Evolutionary conservation across 1,139 yeast genomes (phyloP), one percentile per base, ranked within the genome.

Genomic region (Blastobotrys petasosporus): DNA sequence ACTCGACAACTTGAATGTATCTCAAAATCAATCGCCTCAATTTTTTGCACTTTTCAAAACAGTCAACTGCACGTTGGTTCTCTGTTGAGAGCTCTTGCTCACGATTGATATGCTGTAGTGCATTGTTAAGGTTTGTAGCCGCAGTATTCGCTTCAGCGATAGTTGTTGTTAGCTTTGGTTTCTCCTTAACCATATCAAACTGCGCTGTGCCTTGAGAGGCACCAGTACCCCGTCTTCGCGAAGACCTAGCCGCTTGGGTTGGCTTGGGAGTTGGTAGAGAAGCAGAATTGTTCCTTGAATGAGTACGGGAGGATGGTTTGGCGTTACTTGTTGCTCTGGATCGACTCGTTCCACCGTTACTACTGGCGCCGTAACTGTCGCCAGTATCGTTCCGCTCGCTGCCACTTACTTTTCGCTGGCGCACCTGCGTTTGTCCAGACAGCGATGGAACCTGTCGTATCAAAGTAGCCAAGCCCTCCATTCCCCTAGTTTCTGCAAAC

Each of bases 111-210:
- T 76, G 65, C 49, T 77, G 69, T 47, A 92, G 69, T 7, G 80
- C 69, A 60, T 90, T 88, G 33, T 70, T 69, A 52, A 92, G 69
- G n/a, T 82, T 75, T 0, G 90, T 83, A 5, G 95, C 77, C 9
- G 82, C 77, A 8, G 87, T 79, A 46, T 83, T 78, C 13, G 95
- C 80, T 49, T 85, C 85, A 2, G 95, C 88, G 47, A 90, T 76
- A 8, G 82, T 66, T 16, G 71, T 67, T 52, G 81, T 71, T 51
- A 90, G 84, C 62, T 75, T 79, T 10, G 95, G 92, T 0, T 81
- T 79, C 58, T 86, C 95, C 51, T 78, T 79, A 47, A 70, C 74
- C 54, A 83, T 73, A 65, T 84, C 80, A 58, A 85, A 54, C 32
- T 11, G 13, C 8, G 32, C 4, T 15, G 31, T 37, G 30, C 11